A percentile compares a stretch with the other conserved stretches of the same genome.
phyloP scores from a whole-genome alignment of 164 flowering plant genomes.

The Aristolochia fimbriata region DNA sequence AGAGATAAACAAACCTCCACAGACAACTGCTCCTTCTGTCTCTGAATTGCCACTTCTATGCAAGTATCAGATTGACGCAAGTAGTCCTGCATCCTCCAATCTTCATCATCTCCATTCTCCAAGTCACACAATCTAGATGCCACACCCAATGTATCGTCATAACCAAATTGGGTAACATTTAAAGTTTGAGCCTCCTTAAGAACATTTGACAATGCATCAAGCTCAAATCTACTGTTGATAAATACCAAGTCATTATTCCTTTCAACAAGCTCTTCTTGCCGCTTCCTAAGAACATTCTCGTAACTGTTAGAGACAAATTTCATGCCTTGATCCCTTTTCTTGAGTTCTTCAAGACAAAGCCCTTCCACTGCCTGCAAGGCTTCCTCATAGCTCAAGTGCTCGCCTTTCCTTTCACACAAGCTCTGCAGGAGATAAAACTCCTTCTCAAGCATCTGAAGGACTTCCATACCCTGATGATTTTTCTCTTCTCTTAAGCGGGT shows the following conservation, averaged over 20 bases:
- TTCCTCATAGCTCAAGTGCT: slow-evolving; percentile 69
- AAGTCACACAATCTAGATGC: slow-evolving; percentile 60
- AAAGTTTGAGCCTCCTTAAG: slow-evolving; percentile 72
- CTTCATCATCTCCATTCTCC: slow-evolving; percentile 72
- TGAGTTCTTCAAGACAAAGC: slow-evolving; percentile 73
- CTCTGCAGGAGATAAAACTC: slow-evolving; percentile 66
- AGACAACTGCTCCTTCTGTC: slow-evolving; percentile 72
- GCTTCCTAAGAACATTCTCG: slow-evolving; percentile 59
- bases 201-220: slow-evolving; percentile 61
- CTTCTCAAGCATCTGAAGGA: slow-evolving; percentile 74
- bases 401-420: slow-evolving; percentile 78
- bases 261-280: slow-evolving; percentile 61
- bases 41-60: slow-evolving; percentile 67
- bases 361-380: slow-evolving; percentile 73
- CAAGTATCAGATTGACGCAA: slow-evolving; percentile 63
- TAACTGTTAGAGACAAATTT: slow-evolving; percentile 41
- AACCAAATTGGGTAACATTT: slow-evolving; percentile 53
- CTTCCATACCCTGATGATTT: slow-evolving; percentile 50
- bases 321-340: slow-evolving; percentile 50
- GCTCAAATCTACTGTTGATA: slow-evolving; percentile 53
- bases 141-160: slow-evolving; percentile 48
- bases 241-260: slow-evolving; percentile 36
- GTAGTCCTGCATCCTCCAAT: slow-evolving; percentile 68
- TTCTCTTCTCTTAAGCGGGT: slow-evolving; percentile 52
- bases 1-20: slow-evolving; percentile 42